Base-by-base conservation (phyloP, 371 early-diverging fungal genomes). In the Dichotomocladium elegans region DNA sequence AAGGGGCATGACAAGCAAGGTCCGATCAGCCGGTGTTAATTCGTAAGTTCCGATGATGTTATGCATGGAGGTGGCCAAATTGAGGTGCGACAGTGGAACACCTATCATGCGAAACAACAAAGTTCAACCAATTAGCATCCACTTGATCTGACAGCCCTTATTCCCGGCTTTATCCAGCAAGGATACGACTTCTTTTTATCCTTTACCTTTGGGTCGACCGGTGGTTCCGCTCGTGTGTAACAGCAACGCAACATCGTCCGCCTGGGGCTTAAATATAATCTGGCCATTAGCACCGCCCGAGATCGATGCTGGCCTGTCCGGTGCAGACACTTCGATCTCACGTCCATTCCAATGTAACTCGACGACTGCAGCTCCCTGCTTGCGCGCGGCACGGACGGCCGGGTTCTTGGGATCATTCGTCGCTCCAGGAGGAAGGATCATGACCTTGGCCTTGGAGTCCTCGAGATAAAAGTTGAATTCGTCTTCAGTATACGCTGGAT, bases 1-100 rank as follows among this genome's bases (percentile, higher is more conserved):
- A n/a, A 94, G 75, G 4, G 95, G 94, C 94, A 93, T 93, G 10
- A 93, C 93, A 26, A 92, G 51, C 49, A 85, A 72, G 3, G 90
- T 82, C 7, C 80, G 59, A 63, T 94, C 95, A 3, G 50, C 29
- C 8, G 78, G 57, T 1, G 60, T 60, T 22, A 94, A 72, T 26
- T 82, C 60, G 61, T 91, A 92, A 3, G 92, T 87, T 11, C 64
- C 47, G 14, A 78, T 57, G 46, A 92, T 91, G 66, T 92, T 93
- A 24, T 60, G 59, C 81, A 92, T 84, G 0, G 90, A 82, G 14
- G 80, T 80, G 4, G 83, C 67, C 28, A 94, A 66, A 64, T 92
- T 92, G 31, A 68, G 69, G 57, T 93, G 93, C n/a, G 89, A 81
- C 44, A 94, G 77, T 21, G 93, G 94, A 22, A 94, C 94, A 51